Evolutionary conservation across 768 basidiomycete genomes (phyloP).

Genomic region (Pleurotus pulmonarius): DNA sequence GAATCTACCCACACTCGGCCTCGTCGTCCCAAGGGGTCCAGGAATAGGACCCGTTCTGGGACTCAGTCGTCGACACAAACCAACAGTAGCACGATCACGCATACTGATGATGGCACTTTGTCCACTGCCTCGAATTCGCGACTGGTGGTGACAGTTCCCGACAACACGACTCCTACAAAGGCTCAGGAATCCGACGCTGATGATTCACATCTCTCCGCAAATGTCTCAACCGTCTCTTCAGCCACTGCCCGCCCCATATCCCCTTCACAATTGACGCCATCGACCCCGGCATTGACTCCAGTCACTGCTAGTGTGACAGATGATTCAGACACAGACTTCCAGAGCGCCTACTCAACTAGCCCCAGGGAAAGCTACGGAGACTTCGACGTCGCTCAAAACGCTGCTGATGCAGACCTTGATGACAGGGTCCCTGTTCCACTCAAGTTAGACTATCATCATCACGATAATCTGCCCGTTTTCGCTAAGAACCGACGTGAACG

Average conservation of each 20-base stretch:
- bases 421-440: conserved; percentile 8
- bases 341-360: conserved; percentile 79
- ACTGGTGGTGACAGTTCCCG: conserved; percentile 28
- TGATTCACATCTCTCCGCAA: background rate
- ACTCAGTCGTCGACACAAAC: conserved; percentile 60
- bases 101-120: conserved; percentile 23
- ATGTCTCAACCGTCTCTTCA: conserved; percentile 20
- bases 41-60: conserved; percentile 51
- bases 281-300: conserved; percentile 30
- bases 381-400: conserved; percentile 30
- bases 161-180: conserved; percentile 35
- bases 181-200: too few relatives aligned
- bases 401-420: conserved; percentile 21
- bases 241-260: conserved; percentile 19
- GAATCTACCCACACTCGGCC: conserved; percentile 38
- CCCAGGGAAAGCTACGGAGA: conserved; percentile 65
- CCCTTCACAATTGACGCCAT: conserved; percentile 19
- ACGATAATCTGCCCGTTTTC: conserved; percentile 21
- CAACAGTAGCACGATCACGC: conserved; percentile 22
- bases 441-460: conserved; percentile 20
- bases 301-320: conserved; percentile 36
- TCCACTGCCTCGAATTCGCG: conserved; percentile 20
- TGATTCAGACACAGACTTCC: conserved; percentile 83
- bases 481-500: conserved; percentile 46
- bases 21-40: conserved; percentile 36